Base-by-base conservation (phyloP, 768 basidiomycete genomes). In the Lentinula sp. region DNA sequence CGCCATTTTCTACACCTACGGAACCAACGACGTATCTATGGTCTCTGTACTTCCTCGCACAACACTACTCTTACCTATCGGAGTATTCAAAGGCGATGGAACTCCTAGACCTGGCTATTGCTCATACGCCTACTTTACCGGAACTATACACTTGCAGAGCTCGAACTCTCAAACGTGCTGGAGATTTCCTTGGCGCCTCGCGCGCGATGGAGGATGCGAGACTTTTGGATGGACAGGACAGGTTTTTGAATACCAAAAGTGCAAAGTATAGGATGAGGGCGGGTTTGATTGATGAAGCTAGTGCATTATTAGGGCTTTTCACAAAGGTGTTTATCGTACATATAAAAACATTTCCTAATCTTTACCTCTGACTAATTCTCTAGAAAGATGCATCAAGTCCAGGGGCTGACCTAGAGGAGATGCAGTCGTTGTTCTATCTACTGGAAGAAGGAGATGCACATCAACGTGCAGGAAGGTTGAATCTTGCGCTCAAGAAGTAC, bases 11-110 rank as follows among this genome's bases (percentile, higher is more conserved):
- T 13, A 53, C 66, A 13, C 64, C 71, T 20, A 64, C 76, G 32
- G 86, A 88, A 48, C 95, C 96, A 0, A 86, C 93, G 4, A 86
- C 85, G 15, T 90, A 96, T 66, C 82, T 98, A 10, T 99, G 97
- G 97, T 87, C 90, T 9, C 83, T 98, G 42, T 98, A 96, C 76
- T 97, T 91, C 79, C 87, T 98, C 54, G 88, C 94, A 0, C 93
- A 96, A 66, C 95, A 95, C 69, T 80, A 92, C 68, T 90, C 91
- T 0, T 83, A 81, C 68, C 76, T 91, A 1, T 78, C 79, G 0
- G 77, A 80, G 43, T 76, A 77, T 28, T 65, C 68, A 53, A 74
- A 79, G 32, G 84, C 95, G 0, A 74, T 96, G 8, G 73, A 78
- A 15, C 74, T 90, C 5, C 77, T 98, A 15, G 77, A 85, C 16